Evolutionary conservation across 2,329 filamentous ascomycete species (phyloP).

Genomic region (Xylariaceae sp.): DNA sequence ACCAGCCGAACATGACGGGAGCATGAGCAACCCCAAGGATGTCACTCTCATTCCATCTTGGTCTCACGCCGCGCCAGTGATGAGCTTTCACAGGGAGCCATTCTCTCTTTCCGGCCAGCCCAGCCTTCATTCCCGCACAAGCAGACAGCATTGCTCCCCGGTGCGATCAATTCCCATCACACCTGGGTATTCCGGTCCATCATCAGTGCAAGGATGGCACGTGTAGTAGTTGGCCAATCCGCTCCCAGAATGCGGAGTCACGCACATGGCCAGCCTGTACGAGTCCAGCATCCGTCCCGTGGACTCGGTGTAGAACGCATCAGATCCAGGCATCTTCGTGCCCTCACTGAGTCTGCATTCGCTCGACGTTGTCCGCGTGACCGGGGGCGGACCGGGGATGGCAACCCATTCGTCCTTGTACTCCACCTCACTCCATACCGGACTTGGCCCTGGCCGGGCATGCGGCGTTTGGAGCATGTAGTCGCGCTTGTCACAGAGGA

Average conservation of each 20-base stretch:
- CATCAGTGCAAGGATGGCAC: constrained; percentile 2
- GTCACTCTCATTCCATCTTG: no score
- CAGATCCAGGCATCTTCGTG: neutral
- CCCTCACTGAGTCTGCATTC: neutral
- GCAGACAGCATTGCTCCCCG: constrained; percentile 2
- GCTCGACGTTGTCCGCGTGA: neutral
- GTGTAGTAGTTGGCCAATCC: constrained; percentile 8
- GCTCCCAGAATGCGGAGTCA: constrained; percentile 5
- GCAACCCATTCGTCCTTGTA: constrained; percentile 6
- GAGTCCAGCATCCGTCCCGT: constrained; percentile 6
- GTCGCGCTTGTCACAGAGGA: constrained; percentile 13
- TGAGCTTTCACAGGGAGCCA: no score
- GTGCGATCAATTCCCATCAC: constrained; percentile 6
- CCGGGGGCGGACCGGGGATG: constrained; percentile 9
- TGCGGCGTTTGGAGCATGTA: neutral
- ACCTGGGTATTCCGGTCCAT: neutral
- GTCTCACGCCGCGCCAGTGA: no score
- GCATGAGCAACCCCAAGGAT: no score
- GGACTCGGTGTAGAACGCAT: constrained; percentile 11
- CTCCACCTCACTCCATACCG: constrained; percentile 10
- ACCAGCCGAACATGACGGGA: no score
- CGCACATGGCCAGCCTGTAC: constrained; percentile 7
- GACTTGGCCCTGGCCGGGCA: neutral
- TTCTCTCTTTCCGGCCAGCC: neutral
- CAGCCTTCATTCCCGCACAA: constrained; percentile 3